These are phyloP conservation scores for Amylocarpus encephaloides DNA, from an alignment of 2,329 filamentous ascomycete species.

Conservation along the genomic window DNA sequence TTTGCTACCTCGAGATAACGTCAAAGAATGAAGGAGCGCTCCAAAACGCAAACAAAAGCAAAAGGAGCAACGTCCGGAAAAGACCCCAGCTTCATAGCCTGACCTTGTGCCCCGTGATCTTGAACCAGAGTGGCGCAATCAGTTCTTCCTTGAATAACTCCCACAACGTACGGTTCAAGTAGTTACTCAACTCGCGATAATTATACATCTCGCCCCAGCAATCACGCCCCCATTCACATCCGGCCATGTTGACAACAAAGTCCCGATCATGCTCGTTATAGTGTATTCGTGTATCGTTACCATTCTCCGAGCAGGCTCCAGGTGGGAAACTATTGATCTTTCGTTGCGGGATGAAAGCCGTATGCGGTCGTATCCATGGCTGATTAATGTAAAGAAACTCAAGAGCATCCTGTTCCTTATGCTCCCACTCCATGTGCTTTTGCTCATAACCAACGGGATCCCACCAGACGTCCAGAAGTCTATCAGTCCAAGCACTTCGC, in stretches of 20 bases:
- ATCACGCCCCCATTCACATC: conserved; percentile 92
- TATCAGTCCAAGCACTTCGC: conserved; percentile 82
- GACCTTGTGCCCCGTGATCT: conserved; percentile 49
- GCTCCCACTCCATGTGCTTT: conserved; percentile 98
- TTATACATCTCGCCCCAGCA: conserved; percentile 98
- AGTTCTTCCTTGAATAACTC: conserved; percentile 67
- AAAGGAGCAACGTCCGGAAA: background rate
- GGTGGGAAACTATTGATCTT: conserved; percentile 91
- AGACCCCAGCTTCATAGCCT: conserved; percentile 19
- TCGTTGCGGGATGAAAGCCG: conserved; percentile 84
- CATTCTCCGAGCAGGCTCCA: conserved; percentile 77
- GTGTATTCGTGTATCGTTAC: conserved; percentile 71
- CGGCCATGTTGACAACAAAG: conserved; percentile 97
- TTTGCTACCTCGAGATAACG: background rate
- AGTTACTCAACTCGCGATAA: conserved; percentile 86
- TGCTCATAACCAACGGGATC: conserved; percentile 96
- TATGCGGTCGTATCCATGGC: conserved; percentile 84
- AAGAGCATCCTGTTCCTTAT: conserved; percentile 95
- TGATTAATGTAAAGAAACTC: conserved; percentile 88
- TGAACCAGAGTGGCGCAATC: conserved; percentile 54
- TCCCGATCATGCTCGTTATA: conserved; percentile 82
- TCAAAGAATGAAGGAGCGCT: conserved; percentile 6
- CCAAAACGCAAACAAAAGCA: conserved; percentile 1
- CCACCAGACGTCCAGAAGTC: conserved; percentile 95
- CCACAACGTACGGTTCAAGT: conserved; percentile 78